Percentiles rank a stretch among this genome's conserved stretches.
Conservation (phyloP, 1,284 basidiomycete genomes). For the Chiua sp. region DNA sequence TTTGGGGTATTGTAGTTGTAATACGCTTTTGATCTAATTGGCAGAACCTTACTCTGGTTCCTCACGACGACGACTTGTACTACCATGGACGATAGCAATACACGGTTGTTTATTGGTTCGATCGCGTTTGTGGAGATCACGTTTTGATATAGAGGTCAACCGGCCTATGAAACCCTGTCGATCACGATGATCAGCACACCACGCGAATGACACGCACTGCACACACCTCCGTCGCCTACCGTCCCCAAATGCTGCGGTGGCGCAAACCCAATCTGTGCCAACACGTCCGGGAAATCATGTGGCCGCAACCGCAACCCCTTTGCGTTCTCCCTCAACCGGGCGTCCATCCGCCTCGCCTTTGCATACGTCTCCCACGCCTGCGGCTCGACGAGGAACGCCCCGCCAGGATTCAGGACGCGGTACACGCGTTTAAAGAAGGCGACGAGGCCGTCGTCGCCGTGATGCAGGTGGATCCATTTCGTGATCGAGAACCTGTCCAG, state of each 20-base stretch:
- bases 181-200: constrained; percentile 1
- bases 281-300: constrained; percentile 58
- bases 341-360: constrained; percentile 72
- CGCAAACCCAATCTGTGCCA: constrained; percentile 67
- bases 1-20: background rate
- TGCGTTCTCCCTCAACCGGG: constrained; percentile 63
- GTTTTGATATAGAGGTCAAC: constrained; percentile 51
- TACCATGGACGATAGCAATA: background rate
- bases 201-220: background rate
- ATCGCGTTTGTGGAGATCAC: constrained; percentile 1
- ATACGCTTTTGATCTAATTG: background rate
- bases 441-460: constrained; percentile 68
- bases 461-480: constrained; percentile 87
- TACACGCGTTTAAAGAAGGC: constrained; percentile 68
- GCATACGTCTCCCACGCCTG: constrained; percentile 82
- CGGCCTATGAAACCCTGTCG: constrained; percentile 50
- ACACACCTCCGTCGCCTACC: constrained; percentile 62
- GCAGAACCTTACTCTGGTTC: background rate
- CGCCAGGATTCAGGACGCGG: constrained; percentile 59
- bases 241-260: constrained; percentile 54
- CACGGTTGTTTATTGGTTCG: background rate
- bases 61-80: background rate
- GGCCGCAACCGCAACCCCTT: constrained; percentile 62
- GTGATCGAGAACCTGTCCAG: constrained; percentile 72
- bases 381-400: constrained; percentile 74